Percentiles rank a stretch among this genome's conserved stretches.
Evolutionary conservation across 148 eudicot species (phyloP).

Genomic region (Polygonum aviculare): DNA sequence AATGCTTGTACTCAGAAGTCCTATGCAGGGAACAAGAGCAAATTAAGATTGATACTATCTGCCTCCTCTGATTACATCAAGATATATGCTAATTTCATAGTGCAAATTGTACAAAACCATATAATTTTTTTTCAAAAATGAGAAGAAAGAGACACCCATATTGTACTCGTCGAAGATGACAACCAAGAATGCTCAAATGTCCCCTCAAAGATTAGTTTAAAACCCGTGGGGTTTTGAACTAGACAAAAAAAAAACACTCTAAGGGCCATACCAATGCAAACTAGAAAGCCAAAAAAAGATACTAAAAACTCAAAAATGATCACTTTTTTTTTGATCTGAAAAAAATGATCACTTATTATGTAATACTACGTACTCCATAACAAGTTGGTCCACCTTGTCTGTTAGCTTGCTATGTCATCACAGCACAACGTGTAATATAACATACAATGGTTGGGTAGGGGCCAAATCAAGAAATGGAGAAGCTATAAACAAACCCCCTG

Average conservation of each 20-base stretch:
- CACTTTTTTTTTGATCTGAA: too few relatives aligned
- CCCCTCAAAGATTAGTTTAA: background rate
- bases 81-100: background rate
- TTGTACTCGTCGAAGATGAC: background rate
- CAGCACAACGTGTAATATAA: background rate
- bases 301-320: background rate
- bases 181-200: background rate
- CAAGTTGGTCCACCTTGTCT: background rate
- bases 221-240: too few relatives aligned
- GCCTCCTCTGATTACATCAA: background rate
- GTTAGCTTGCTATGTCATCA: constrained; percentile 1
- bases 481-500: background rate
- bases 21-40: background rate
- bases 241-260: too few relatives aligned
- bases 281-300: background rate
- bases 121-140: background rate
- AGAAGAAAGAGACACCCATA: background rate
- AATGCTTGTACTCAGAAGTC: too few relatives aligned
- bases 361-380: too few relatives aligned
- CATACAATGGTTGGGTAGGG: background rate
- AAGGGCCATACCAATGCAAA: background rate
- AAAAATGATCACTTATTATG: background rate
- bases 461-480: constrained; percentile 6
- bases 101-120: background rate
- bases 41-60: background rate